Evolutionary conservation across 2,329 filamentous ascomycete genomes (phyloP).

Genomic region (Aspergillus uvarum): DNA sequence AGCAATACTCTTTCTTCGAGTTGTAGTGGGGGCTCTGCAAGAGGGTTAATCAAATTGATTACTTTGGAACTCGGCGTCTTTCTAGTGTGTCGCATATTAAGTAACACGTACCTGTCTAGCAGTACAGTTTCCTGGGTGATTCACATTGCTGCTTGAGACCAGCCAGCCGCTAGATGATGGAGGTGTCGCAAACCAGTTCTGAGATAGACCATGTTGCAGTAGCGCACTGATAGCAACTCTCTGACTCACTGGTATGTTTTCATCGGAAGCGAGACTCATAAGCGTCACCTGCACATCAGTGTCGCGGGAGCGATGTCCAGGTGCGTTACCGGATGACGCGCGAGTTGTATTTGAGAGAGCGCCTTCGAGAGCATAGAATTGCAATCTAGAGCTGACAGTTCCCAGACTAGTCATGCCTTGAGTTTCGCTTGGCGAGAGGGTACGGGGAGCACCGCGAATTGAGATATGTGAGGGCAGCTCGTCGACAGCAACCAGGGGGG

Average conservation of each 20-base stretch:
- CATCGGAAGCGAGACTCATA: slow-evolving; percentile 23
- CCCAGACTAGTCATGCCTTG: slow-evolving; percentile 47
- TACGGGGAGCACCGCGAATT: slow-evolving; percentile 40
- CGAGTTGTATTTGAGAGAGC: slow-evolving; percentile 4
- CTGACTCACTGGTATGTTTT: slow-evolving; percentile 18
- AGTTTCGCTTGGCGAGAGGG: slow-evolving; percentile 38
- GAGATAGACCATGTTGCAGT: slow-evolving; percentile 21
- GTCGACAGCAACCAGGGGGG: slow-evolving; percentile 47
- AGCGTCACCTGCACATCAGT: slow-evolving; percentile 23
- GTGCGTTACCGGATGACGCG: slow-evolving; percentile 6
- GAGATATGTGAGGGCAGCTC: slow-evolving; percentile 42
- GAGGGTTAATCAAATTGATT: slow-evolving; percentile 8
- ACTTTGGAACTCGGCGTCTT: not conserved
- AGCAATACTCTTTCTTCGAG: slow-evolving; percentile 73
- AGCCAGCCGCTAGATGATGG: slow-evolving; percentile 16
- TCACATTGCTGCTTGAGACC: slow-evolving; percentile 15
- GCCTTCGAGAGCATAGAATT: slow-evolving; percentile 38
- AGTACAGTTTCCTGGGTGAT: slow-evolving; percentile 12
- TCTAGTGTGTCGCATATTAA: not conserved
- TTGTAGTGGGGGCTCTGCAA: slow-evolving; percentile 14
- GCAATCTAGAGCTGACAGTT: slow-evolving; percentile 29
- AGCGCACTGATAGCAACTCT: slow-evolving; percentile 24
- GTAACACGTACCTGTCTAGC: slow-evolving; percentile 23
- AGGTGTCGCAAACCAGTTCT: slow-evolving; percentile 18
- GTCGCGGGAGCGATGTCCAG: slow-evolving; percentile 14